Evolutionary conservation across 1,284 basidiomycete genomes (phyloP), one percentile per base, ranked within the genome.

Genomic region (Porogramme epimiltina): DNA sequence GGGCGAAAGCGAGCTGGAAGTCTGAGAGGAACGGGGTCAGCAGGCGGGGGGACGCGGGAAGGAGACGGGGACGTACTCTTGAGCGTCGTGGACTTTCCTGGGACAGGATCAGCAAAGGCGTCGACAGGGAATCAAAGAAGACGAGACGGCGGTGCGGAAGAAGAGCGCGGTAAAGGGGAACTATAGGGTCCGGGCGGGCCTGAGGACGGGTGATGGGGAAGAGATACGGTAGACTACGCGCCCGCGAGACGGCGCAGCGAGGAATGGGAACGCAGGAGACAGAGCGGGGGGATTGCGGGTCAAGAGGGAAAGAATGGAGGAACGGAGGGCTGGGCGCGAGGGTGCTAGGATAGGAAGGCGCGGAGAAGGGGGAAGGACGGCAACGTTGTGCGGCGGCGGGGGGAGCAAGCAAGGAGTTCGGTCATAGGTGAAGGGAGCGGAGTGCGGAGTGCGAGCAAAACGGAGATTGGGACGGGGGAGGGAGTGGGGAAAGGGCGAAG

Each of bases 1-100:
- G 73, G 0, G 80, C 78, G 47, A 81, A 82, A 36, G 70, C 73
- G 65, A 82, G 72, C 34, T 79, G 77, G 52, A 81, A 78, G 54
- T 77, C 75, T 81, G 44, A 22, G 25, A 28, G 3, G 45, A 19
- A 18, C 24, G 3, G 36, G 3, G 37, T 3, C 13, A 15, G 11
- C 34, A 15, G 24, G 18, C 34, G 18, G n/a, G 22, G n/a, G 8
- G 15, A n/a, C 6, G 22, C 8, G 19, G 49, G 34, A 26, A 26
- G 18, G n/a, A n/a, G n/a, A n/a, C n/a, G n/a, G 4, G 15, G 15
- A 45, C 54, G 52, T 56, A 69, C 67, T 69, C 42, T 67, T 67
- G 24, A 69, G 51, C 8, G 64, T 66, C 2, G 67, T 69, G 4
- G 67, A 66, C 49, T 69, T 69, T 26, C 67, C 67, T 67, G 51